These are phyloP conservation scores for Fraxinus velutina DNA, from an alignment of 305 asterid genomes.

Conservation along the genomic window DNA sequence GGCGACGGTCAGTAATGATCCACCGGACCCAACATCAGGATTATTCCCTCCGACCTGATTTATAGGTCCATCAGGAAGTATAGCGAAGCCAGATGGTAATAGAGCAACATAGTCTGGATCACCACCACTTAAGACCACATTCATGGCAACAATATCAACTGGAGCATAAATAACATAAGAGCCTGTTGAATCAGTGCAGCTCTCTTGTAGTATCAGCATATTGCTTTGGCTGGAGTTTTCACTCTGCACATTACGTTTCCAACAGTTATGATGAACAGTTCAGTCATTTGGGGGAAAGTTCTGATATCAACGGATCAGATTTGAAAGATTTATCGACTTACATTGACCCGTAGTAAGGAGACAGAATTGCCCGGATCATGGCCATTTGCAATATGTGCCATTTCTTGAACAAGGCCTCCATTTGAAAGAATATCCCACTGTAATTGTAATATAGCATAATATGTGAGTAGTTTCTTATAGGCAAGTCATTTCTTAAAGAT, in stretches of 20 bases:
- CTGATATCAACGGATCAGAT: not conserved
- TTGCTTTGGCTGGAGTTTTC: slow-evolving; percentile 90
- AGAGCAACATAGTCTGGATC: slow-evolving; percentile 96
- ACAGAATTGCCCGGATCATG: slow-evolving; percentile 85
- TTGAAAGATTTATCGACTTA: slow-evolving; percentile 31
- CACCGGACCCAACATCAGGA: slow-evolving; percentile 55
- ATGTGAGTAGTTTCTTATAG: not conserved
- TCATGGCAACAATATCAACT: slow-evolving; percentile 83
- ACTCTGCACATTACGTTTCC: slow-evolving; percentile 46
- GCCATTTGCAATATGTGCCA: slow-evolving; percentile 96
- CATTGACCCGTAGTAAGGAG: slow-evolving; percentile 81
- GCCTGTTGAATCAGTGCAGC: slow-evolving; percentile 73
- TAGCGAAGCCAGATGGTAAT: slow-evolving; percentile 87
- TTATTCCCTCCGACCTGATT: slow-evolving; percentile 24
- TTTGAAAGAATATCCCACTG: slow-evolving; percentile 98
- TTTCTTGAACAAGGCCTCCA: slow-evolving; percentile 95
- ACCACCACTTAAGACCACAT: slow-evolving; percentile 81
- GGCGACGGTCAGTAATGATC: slow-evolving; percentile 82
- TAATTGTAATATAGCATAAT: not conserved
- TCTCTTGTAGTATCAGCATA: slow-evolving; percentile 88
- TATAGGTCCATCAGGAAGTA: slow-evolving; percentile 70
- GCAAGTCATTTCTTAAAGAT: not conserved
- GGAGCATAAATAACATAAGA: slow-evolving; percentile 91
- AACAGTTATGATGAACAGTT: not conserved
- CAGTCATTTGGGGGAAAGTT: not conserved